A percentile compares a stretch with the other conserved stretches of the same genome.
phyloP scores from a whole-genome alignment of 2,329 filamentous ascomycete species.

The Diplodia intermedia region DNA sequence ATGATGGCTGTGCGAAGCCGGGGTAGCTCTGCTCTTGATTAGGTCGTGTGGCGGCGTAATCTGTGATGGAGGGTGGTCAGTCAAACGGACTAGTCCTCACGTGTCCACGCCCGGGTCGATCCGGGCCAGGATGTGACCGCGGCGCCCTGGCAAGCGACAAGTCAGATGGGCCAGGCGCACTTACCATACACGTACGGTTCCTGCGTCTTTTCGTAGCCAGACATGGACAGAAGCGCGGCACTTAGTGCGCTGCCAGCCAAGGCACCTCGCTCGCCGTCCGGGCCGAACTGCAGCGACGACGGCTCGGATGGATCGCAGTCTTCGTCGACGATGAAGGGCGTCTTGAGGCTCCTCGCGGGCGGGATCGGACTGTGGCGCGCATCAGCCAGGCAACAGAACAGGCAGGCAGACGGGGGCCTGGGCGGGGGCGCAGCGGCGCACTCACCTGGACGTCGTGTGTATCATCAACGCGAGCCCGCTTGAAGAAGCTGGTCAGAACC shows the following conservation, averaged over 20 bases:
- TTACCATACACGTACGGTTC: slow-evolving; percentile 81
- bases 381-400: slow-evolving; percentile 17
- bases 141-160: slow-evolving; percentile 35
- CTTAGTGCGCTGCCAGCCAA: slow-evolving; percentile 51
- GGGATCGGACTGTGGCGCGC: slow-evolving; percentile 31
- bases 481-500: slow-evolving; percentile 24
- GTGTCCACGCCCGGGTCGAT: slow-evolving; percentile 46
- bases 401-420: neutral
- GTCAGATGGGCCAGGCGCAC: slow-evolving; percentile 58
- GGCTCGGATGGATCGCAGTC: slow-evolving; percentile 38
- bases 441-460: slow-evolving; percentile 31
- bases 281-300: slow-evolving; percentile 43
- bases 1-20: slow-evolving; percentile 58
- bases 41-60: slow-evolving; percentile 66
- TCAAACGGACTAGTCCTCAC: slow-evolving; percentile 48
- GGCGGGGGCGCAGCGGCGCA: slow-evolving; percentile 9
- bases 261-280: slow-evolving; percentile 56
- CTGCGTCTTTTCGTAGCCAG: slow-evolving; percentile 79
- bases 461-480: slow-evolving; percentile 31
- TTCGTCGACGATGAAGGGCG: slow-evolving; percentile 42
- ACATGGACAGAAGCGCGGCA: slow-evolving; percentile 72
- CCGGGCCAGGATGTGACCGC: slow-evolving; percentile 45
- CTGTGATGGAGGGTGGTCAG: slow-evolving; percentile 57
- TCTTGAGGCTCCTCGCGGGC: slow-evolving; percentile 44
- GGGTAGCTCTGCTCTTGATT: slow-evolving; percentile 63